Evolutionary conservation across 768 basidiomycete species (phyloP).

Genomic region (Russula ochroleuca): DNA sequence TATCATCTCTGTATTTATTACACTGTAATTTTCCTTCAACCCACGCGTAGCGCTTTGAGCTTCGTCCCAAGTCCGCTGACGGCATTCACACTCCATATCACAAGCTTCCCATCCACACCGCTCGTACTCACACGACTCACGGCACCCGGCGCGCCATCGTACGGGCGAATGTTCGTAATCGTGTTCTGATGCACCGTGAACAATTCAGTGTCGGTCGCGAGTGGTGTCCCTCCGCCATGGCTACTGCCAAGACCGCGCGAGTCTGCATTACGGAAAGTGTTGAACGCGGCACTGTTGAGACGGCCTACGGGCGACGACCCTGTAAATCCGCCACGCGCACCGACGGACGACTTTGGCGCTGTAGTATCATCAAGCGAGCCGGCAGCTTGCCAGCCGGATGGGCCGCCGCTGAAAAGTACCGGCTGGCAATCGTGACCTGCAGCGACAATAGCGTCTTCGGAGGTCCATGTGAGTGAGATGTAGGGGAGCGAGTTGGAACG

Average conservation of each 20-base stretch:
- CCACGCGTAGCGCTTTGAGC: constrained; percentile 39
- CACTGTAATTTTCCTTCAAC: constrained; percentile 28
- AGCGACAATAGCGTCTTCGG: constrained; percentile 77
- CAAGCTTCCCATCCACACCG: constrained; percentile 90
- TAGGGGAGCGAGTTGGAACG: constrained; percentile 75
- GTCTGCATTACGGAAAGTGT: constrained; percentile 90
- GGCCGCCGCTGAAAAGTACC: constrained; percentile 72
- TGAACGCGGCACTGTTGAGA: constrained; percentile 90
- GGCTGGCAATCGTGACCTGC: constrained; percentile 99
- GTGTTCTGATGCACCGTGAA: constrained; percentile 97
- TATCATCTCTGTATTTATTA: constrained; percentile 13
- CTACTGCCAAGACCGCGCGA: constrained; percentile 51
- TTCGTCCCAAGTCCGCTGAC: constrained; percentile 49
- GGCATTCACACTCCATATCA: constrained; percentile 79
- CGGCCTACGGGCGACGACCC: constrained; percentile 48
- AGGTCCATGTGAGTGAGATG: constrained; percentile 80
- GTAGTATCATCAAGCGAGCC: constrained; percentile 85
- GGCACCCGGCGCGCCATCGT: constrained; percentile 52
- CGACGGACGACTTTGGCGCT: constrained; percentile 41
- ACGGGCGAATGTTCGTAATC: constrained; percentile 85
- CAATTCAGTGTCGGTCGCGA: constrained; percentile 63
- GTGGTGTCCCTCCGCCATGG: constrained; percentile 35
- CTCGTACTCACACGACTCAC: constrained; percentile 82
- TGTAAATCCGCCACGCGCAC: constrained; percentile 45
- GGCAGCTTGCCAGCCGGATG: constrained; percentile 70